phyloP scores from a whole-genome alignment of 352 stramenopile species.

The Pythium coloratum region DNA sequence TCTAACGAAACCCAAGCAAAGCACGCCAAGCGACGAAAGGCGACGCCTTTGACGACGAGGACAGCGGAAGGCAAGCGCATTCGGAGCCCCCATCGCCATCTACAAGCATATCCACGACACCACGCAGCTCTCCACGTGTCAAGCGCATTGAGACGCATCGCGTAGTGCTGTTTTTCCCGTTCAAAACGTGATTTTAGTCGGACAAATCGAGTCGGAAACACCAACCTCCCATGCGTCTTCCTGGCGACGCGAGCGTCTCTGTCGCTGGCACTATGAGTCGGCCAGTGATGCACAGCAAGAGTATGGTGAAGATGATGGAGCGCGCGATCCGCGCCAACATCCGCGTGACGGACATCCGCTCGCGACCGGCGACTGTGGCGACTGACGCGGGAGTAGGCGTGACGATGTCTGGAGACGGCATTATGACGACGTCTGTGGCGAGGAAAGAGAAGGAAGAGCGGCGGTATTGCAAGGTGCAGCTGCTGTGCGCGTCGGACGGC shows the following conservation, averaged over 20 bases:
- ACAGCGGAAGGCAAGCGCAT: not conserved
- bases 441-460: constrained; percentile 9
- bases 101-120: not conserved
- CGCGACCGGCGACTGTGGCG: too few relatives aligned
- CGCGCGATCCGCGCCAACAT: constrained; percentile 1
- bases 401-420: not conserved
- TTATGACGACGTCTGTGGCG: not conserved
- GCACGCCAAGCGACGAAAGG: not conserved
- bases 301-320: constrained; percentile 19
- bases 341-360: not conserved
- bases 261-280: not conserved
- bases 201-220: constrained; percentile 5
- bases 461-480: constrained; percentile 62
- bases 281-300: constrained; percentile 3
- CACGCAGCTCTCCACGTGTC: not conserved
- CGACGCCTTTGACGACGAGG: not conserved
- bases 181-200: not conserved
- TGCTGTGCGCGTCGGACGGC: constrained; percentile 66
- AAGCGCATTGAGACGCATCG: not conserved
- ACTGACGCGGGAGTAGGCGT: not conserved
- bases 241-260: not conserved
- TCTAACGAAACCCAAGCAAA: not conserved
- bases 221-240: constrained; percentile 1
- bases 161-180: not conserved
- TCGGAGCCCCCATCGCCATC: not conserved